Evolutionary conservation across 2,329 filamentous ascomycete genomes (phyloP), one percentile per base, ranked within the genome.

Genomic region (Epichloe glyceriae): DNA sequence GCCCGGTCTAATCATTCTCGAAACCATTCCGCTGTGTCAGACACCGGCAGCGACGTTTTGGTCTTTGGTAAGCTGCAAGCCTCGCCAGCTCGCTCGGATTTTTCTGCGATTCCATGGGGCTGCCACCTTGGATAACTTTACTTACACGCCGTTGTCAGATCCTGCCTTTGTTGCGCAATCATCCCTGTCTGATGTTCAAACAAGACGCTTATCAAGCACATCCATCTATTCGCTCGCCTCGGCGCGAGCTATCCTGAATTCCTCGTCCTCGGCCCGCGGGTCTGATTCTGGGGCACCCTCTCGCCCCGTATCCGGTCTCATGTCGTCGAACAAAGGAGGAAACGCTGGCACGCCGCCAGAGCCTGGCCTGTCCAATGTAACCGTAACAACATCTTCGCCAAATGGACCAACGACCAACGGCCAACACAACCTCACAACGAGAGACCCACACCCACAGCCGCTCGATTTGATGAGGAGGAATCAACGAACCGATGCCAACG

Each of bases 151-250:
- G 60, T 65, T 76, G 46, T 71, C 76, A 46, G 79, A 83, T 51
- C 62, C 73, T 40, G 67, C 74, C 46, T 62, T 72, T 54, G 67
- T 66, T 46, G 60, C 70, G 40, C 69, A 70, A 49, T 69, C 71
- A 19, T 77, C 77, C 12, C 64, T 72, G 52, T 75, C 75, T 15
- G 74, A 78, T 19, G 60, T 65, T 20, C 71, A 83, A 39, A 72
- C 72, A 43, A 85, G 86, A 60, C 80, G 86, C 47, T 73, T 85
- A 62, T 89, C 85, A 22, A 76, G 84, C 53, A 86, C 83, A 7
- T 90, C 86, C 1, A 70, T 87, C 47, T 85, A 85, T 61, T 88
- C 85, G 34, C 68, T 85, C 22, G 78, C 79, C 43, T 85, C 83
- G 5, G 78, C 73, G 49, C 76, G 76, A 44, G 75, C 73, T 34